phyloP scores from a whole-genome alignment of 768 basidiomycete genomes.

The Chlorophyllum brunneum region DNA sequence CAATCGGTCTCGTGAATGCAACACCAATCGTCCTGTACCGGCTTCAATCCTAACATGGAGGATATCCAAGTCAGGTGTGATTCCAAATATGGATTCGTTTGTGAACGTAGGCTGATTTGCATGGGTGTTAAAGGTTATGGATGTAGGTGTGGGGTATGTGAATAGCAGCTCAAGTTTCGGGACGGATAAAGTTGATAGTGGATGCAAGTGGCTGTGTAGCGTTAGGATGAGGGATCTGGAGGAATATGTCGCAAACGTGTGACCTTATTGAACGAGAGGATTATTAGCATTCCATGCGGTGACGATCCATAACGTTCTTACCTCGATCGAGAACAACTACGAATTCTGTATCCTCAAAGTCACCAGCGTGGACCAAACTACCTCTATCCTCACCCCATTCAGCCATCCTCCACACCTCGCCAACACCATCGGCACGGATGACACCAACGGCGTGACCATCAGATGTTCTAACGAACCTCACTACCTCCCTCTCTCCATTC shows the following conservation, averaged over 20 bases:
- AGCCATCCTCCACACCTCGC: slow-evolving; percentile 60
- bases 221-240: slow-evolving; percentile 58
- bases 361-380: slow-evolving; percentile 38
- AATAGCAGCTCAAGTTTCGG: slow-evolving; percentile 60
- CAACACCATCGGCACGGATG: slow-evolving; percentile 50
- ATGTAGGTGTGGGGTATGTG: slow-evolving; percentile 50
- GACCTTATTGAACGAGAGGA: slow-evolving; percentile 4
- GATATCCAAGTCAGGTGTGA: slow-evolving; percentile 59
- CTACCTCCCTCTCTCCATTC: slow-evolving; percentile 50
- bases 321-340: slow-evolving; percentile 71
- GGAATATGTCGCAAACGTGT: slow-evolving; percentile 33
- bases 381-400: slow-evolving; percentile 37
- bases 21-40: slow-evolving; percentile 38
- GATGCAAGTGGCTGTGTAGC: slow-evolving; percentile 40
- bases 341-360: slow-evolving; percentile 56
- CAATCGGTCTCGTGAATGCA: slow-evolving; percentile 43
- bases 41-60: slow-evolving; percentile 45
- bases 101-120: slow-evolving; percentile 5
- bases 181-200: slow-evolving; percentile 38
- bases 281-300: not conserved
- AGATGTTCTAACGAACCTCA: slow-evolving; percentile 70
- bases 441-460: slow-evolving; percentile 75
- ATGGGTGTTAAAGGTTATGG: not conserved
- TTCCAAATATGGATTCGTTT: slow-evolving; percentile 59
- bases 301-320: slow-evolving; percentile 22